phyloP scores from a whole-genome alignment of 2,329 filamentous ascomycete species.

The Diaporthe citrichinensis region DNA sequence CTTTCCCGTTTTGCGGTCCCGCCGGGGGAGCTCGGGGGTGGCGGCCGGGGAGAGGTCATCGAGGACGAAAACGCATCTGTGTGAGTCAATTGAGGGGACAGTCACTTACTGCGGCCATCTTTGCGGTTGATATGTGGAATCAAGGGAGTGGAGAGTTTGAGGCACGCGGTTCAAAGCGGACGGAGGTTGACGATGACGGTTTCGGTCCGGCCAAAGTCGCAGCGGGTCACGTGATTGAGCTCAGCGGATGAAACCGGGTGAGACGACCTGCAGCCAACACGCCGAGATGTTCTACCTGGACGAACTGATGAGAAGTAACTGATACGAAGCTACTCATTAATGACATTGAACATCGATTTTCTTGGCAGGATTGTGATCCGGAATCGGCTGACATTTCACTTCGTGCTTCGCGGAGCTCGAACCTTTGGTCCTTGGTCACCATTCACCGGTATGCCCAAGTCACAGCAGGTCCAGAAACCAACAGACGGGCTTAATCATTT shows the following conservation, averaged over 20 bases:
- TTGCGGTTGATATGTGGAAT: conserved; percentile 60
- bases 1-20: not conserved
- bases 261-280: not conserved
- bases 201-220: conserved; percentile 34
- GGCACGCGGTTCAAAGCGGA: conserved; percentile 29
- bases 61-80: not conserved
- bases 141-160: conserved; percentile 60
- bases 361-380: not conserved
- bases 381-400: not conserved
- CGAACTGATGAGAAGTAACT: not conserved
- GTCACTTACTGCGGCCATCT: conserved; percentile 75
- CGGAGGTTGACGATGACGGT: conserved; percentile 36
- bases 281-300: too few relatives aligned
- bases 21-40: not conserved
- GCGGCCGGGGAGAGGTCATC: not conserved
- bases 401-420: not conserved
- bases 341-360: not conserved
- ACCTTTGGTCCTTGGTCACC: not conserved
- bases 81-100: conserved; percentile 45
- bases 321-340: not conserved
- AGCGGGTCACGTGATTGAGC: conserved; percentile 53
- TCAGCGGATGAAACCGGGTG: conserved; percentile 51
- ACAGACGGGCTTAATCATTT: not conserved
- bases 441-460: not conserved
- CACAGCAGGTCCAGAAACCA: not conserved